Conservation (phyloP, 495 filamentous ascomycete species). For the Penicillium arizonense region DNA sequence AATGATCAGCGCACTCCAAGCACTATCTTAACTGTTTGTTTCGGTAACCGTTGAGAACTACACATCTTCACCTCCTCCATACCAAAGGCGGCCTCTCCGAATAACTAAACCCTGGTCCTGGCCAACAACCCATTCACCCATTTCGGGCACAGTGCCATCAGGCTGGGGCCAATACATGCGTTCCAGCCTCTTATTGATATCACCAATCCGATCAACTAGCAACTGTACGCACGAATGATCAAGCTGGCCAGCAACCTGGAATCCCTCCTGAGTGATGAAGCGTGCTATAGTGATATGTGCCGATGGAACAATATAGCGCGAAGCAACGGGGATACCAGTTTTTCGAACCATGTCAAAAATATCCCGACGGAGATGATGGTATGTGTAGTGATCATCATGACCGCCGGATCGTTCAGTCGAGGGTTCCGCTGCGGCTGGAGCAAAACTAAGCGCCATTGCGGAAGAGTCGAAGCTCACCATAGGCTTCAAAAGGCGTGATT, state of each 20-base stretch:
- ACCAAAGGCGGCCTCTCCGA: conserved; percentile 70
- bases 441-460: conserved; percentile 76
- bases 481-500: conserved; percentile 71
- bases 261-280: conserved; percentile 59
- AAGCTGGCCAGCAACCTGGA: conserved; percentile 28
- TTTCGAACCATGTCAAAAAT: conserved; percentile 55
- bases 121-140: conserved; percentile 66
- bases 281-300: conserved; percentile 81
- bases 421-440: conserved; percentile 64
- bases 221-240: conserved; percentile 48
- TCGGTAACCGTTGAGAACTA: too few relatives aligned
- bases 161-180: conserved; percentile 59
- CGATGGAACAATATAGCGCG: conserved; percentile 76
- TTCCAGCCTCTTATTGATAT: conserved; percentile 67
- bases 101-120: conserved; percentile 68
- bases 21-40: too few relatives aligned
- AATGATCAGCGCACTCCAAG: too few relatives aligned
- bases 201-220: conserved; percentile 65
- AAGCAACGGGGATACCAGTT: conserved; percentile 58
- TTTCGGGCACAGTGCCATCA: conserved; percentile 41
- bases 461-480: conserved; percentile 75
- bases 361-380: conserved; percentile 81
- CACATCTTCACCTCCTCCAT: conserved; percentile 69
- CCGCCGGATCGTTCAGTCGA: neutral
- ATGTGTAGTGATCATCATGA: conserved; percentile 63